Percentiles rank a stretch among this genome's conserved stretches.
Evolutionary conservation across 306 rosid genomes (phyloP).

Genomic region (Glycyrrhiza uralensis): DNA sequence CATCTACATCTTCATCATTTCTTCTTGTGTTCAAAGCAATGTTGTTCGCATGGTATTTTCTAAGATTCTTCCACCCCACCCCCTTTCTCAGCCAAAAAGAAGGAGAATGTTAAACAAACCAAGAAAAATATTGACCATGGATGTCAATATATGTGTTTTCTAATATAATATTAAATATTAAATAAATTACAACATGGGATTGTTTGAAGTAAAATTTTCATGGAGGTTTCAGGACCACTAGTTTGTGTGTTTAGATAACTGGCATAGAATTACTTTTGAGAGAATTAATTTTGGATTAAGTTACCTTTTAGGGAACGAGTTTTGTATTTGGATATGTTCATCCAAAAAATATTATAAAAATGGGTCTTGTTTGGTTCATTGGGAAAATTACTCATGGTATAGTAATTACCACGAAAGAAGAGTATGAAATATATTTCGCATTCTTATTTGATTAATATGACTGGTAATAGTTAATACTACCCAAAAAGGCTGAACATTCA

Average conservation of each 20-base stretch:
- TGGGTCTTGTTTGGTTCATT: not conserved
- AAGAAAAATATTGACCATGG: not conserved
- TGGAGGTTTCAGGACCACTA: not conserved
- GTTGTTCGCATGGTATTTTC: constrained; percentile 10
- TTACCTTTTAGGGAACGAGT: not conserved
- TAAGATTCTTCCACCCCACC: not conserved
- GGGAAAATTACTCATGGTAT: not conserved
- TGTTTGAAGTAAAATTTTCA: not conserved
- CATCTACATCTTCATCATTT: constrained; percentile 11
- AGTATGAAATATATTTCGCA: not conserved
- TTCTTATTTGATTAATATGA: not conserved
- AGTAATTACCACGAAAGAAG: not conserved
- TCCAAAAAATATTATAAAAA: not conserved
- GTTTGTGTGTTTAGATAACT: not conserved
- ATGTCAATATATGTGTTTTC: constrained; percentile 2
- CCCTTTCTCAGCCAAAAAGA: not conserved
- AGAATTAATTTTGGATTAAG: not conserved
- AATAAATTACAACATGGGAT: not conserved
- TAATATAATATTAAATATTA: no score
- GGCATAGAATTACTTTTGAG: not conserved
- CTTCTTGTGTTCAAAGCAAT: constrained; percentile 7
- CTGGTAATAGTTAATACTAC: constrained; percentile 1
- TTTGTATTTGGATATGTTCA: constrained; percentile 4
- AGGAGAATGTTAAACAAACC: not conserved
- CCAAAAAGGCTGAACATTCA: not conserved